Evolutionary conservation across 805 yeast species (phyloP).

Genomic region (Nakazawaea populi): DNA sequence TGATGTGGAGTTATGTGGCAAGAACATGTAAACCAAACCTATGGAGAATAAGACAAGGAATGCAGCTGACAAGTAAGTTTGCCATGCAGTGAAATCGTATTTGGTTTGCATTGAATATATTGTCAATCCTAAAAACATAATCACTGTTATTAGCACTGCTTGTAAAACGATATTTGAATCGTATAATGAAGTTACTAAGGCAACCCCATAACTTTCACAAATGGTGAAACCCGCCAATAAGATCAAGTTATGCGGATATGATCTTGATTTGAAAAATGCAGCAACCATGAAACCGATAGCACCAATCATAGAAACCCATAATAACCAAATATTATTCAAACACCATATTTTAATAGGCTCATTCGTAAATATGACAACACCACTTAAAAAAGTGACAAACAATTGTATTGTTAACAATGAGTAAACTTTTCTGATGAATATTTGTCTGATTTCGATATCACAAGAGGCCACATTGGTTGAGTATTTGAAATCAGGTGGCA

Average conservation of each 20-base stretch:
- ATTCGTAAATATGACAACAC: conserved; percentile 41
- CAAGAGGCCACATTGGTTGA: conserved; percentile 74
- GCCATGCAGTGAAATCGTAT: conserved; percentile 69
- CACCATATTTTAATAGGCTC: conserved; percentile 47
- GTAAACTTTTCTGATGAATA: conserved; percentile 76
- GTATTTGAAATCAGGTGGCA: conserved; percentile 79
- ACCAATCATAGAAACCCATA: conserved; percentile 50
- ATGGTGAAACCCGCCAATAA: conserved; percentile 64
- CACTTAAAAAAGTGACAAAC: conserved; percentile 52
- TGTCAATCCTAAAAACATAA: conserved; percentile 74
- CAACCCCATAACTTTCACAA: conserved; percentile 68
- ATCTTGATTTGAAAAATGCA: conserved; percentile 54
- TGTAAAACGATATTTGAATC: conserved; percentile 62
- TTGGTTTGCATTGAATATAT: conserved; percentile 70
- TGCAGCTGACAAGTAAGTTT: conserved; percentile 46
- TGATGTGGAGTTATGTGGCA: conserved; percentile 49
- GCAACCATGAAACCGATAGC: conserved; percentile 62
- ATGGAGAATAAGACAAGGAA: conserved; percentile 67
- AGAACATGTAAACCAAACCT: conserved; percentile 65
- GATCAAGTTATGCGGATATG: conserved; percentile 62
- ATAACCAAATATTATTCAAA: conserved; percentile 50
- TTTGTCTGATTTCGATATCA: conserved; percentile 66
- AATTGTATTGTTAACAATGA: conserved; percentile 63
- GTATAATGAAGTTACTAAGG: conserved; percentile 56
- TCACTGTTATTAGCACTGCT: conserved; percentile 62